phyloP scores from a whole-genome alignment of 2,329 filamentous ascomycete species.

The Microsporum audouinii region DNA sequence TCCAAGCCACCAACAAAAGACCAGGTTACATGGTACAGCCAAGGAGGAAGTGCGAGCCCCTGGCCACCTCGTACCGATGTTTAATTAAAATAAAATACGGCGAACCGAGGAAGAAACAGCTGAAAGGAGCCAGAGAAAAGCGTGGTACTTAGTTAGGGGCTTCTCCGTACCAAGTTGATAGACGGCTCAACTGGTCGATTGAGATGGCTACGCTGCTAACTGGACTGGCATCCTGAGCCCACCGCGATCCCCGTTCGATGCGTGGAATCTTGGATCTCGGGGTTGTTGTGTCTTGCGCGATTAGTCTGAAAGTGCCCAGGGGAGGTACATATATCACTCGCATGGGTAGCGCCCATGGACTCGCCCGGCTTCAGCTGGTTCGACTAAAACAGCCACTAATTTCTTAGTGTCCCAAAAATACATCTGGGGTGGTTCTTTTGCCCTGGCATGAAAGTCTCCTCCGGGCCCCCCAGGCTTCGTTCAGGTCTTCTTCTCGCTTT shows the following conservation, averaged over 20 bases:
- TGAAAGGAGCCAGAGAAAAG: too few species aligned
- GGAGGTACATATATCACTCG: not conserved
- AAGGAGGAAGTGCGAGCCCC: not conserved
- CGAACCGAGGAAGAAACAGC: not conserved
- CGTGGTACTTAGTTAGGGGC: too few species aligned
- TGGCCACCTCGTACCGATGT: not conserved
- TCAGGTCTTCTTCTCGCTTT: not conserved
- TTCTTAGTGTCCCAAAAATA: slow-evolving; percentile 4
- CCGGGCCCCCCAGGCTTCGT: not conserved
- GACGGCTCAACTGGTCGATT: too few species aligned
- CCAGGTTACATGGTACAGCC: not conserved
- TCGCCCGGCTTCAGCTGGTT: not conserved
- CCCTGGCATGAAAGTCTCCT: slow-evolving; percentile 3
- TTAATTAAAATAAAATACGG: slow-evolving; percentile 2
- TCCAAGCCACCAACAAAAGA: not conserved
- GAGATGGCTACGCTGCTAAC: too few species aligned
- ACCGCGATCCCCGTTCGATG: not conserved
- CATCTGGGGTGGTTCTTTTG: not conserved
- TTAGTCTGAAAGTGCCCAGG: not conserved
- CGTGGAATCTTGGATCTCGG: not conserved
- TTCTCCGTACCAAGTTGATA: too few species aligned
- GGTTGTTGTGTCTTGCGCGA: not conserved
- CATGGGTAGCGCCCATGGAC: not conserved
- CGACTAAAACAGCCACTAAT: slow-evolving; percentile 1
- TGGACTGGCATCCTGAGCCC: not conserved